Base-by-base conservation (phyloP, 2,329 filamentous ascomycete genomes). In the Elsinoe australis region DNA sequence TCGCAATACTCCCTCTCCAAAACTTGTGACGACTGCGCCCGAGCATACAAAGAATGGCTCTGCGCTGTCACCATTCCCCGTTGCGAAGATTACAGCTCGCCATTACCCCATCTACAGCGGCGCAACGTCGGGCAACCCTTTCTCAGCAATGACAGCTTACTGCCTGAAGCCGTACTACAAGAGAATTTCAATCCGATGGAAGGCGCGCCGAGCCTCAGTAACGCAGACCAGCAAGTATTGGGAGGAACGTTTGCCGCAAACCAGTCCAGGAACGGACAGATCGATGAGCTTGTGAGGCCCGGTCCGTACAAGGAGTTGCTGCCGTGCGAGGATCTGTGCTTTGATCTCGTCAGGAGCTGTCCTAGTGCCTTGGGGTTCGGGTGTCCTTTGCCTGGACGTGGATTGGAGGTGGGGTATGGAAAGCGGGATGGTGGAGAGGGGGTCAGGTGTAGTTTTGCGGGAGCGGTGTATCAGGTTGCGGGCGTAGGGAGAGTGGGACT, bases 261-360 rank as follows among this genome's bases (percentile, higher is more conserved):
- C 47, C 52, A 48, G 6, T 60, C 57, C 9, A 57, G 63, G n/a
- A 64, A 64, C 47, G 50, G 54, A 67, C 78, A 39, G 10, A 92
- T 96, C 56, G 88, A 95, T 59, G 58, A 70, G 2, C 55, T 68
- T 1, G 79, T 96, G 51, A 67, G 74, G 53, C 89, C 92, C 0
- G 92, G 92, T 0, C 92, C 92, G 0, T 96, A 98, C 67, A 94
- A 89, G 61, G 92, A 98, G 68, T 71, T 96, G 15, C 70, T 95
- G 6, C 92, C 92, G 0, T 96, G 90, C 59, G 78, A 85, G 52
- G 84, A 94, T 54, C 68, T 95, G 44, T 98, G 92, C 68, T 92
- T 88, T 62, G 79, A 83, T 47, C 73, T 98, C 1, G 85, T 94
- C 8, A 81, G 84, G 66, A 87, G 78, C 60, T 98, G 92, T 66